phyloP scores from a whole-genome alignment of 768 basidiomycete genomes.

The Calocybe cyanea region DNA sequence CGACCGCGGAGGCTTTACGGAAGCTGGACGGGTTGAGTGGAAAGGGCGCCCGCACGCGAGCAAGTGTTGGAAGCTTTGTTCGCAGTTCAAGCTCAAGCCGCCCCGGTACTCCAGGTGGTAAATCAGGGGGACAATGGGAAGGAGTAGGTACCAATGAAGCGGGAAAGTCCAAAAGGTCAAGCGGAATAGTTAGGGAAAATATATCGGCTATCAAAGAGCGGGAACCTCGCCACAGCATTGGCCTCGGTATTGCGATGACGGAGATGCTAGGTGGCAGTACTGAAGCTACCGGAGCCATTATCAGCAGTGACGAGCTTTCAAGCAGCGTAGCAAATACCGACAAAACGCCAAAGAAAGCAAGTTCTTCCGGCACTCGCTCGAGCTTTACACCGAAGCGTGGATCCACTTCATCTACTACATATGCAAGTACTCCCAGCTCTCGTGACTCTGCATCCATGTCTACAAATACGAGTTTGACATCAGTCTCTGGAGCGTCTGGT shows the following conservation, averaged over 20 bases:
- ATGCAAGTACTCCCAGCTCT: slow-evolving; percentile 79
- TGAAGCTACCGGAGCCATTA: slow-evolving; percentile 38
- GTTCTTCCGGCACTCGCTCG: slow-evolving; percentile 53
- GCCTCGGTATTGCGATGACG: slow-evolving; percentile 29
- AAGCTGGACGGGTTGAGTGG: slow-evolving; percentile 88
- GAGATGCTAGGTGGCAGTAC: slow-evolving; percentile 32
- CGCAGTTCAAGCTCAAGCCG: slow-evolving; percentile 64
- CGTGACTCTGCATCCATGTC: slow-evolving; percentile 86
- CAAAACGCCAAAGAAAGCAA: slow-evolving; percentile 66
- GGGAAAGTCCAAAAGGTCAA: slow-evolving; percentile 35
- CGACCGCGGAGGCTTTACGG: slow-evolving; percentile 85
- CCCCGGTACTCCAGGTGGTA: slow-evolving; percentile 70
- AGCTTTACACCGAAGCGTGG: slow-evolving; percentile 85
- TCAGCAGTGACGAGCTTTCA: slow-evolving; percentile 59
- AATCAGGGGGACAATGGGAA: slow-evolving; percentile 71
- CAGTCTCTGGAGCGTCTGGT: slow-evolving; percentile 66
- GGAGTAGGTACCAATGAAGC: slow-evolving; percentile 47
- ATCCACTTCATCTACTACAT: slow-evolving; percentile 85
- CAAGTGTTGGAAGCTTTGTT: slow-evolving; percentile 72
- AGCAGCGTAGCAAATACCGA: slow-evolving; percentile 43
- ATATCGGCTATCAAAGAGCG: slow-evolving; percentile 39
- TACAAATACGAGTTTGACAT: slow-evolving; percentile 72
- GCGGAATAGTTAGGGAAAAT: slow-evolving; percentile 37
- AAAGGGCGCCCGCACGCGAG: slow-evolving; percentile 71
- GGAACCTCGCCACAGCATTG: slow-evolving; percentile 35